Base-by-base conservation (phyloP, 2,329 filamentous ascomycete species). In the Aspergillus udagawae region DNA sequence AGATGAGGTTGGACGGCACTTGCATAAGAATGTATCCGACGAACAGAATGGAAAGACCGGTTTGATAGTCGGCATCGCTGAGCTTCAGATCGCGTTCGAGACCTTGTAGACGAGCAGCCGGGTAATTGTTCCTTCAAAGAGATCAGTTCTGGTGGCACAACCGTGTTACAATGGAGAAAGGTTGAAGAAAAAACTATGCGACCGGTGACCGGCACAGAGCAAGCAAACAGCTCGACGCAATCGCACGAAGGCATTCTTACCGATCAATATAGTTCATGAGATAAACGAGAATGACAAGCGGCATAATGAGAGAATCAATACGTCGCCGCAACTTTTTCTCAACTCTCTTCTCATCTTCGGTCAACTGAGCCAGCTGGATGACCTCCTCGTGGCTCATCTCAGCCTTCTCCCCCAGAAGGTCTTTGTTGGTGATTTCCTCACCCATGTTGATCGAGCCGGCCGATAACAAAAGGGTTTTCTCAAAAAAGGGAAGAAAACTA, bases 251-350 rank as follows among this genome's bases (percentile, higher is more conserved):
- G 32, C 32, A 17, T 17, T 38, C 66, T 21, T 64, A 76, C 73
- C 75, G 70, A 58, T 78, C 75, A 50, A 77, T 76, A 50, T 77
- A 78, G 63, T 77, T 78, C 73, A 78, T 76, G 32, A 77, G 63
- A 56, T 77, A 77, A 9, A 77, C 70, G 10, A 72, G 60, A 56
- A 78, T 73, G 10, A 78, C 69, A 50, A 76, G 59, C 8, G 75
- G 75, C 72, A 77, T 75, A 41, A 76, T 71, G 25, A 72, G 52
- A 23, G 57, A 29, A 54, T 78, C 75, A 50, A 78, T 76, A 32
- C 69, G 71, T 4, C 66, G 62, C 3, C 70, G 67, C 48, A 78
- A 66, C 55, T 74, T 71, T 60, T 69, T 73, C 65, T 78, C 73
- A 4, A 73, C 51, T 1, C 58, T 58, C 47, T 66, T 68, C 59